These are phyloP conservation scores for Trifolium dubium DNA, from an alignment of 306 rosid genomes.

Conservation along the genomic window DNA sequence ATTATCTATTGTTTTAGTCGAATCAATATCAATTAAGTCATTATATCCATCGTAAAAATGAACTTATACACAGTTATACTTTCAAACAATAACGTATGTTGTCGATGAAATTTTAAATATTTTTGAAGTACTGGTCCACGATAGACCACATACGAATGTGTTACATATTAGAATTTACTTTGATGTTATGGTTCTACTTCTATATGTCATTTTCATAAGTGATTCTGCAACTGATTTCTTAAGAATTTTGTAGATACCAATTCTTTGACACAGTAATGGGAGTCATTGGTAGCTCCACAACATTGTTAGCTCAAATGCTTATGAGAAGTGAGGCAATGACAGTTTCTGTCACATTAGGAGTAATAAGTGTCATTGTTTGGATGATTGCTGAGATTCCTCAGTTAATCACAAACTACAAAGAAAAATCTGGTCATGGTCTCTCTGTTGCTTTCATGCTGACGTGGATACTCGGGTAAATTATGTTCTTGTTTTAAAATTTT, in stretches of 20 bases:
- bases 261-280: slow-evolving; percentile 40
- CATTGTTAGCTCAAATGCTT: slow-evolving; percentile 44
- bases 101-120: no score
- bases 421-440: slow-evolving; percentile 67
- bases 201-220: background rate
- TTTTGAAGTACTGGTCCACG: no score
- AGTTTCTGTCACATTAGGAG: slow-evolving; percentile 57
- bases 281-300: slow-evolving; percentile 32
- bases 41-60: no score
- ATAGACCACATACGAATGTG: no score
- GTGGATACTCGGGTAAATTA: slow-evolving; percentile 71
- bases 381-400: slow-evolving; percentile 80
- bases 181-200: background rate
- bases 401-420: slow-evolving; percentile 61
- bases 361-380: slow-evolving; percentile 66
- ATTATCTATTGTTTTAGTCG: no score
- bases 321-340: slow-evolving; percentile 46
- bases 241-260: background rate
- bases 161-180: no score
- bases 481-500: background rate
- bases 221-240: slow-evolving; percentile 6
- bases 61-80: no score
- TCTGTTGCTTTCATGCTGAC: slow-evolving; percentile 68
- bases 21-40: no score
- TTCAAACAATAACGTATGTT: no score